phyloP scores from a whole-genome alignment of 257 asterid species.

The Linderniella brevidens region DNA sequence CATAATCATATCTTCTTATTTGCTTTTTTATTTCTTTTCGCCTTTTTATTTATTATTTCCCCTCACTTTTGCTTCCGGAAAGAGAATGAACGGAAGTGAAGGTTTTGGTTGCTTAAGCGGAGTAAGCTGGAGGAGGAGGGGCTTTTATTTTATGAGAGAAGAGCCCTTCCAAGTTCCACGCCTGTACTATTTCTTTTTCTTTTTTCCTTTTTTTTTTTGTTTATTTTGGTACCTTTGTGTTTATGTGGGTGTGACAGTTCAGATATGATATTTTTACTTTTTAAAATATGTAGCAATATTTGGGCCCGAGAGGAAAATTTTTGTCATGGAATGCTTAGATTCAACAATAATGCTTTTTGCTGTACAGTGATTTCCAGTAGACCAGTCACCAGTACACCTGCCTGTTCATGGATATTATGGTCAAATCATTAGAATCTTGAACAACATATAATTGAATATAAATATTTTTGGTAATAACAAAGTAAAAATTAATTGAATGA shows the following conservation, averaged over 20 bases:
- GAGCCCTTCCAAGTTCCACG: slow-evolving; percentile 60
- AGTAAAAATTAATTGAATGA: no score
- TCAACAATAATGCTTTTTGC: slow-evolving; percentile 6
- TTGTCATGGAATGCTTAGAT: slow-evolving; percentile 6
- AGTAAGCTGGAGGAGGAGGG: slow-evolving; percentile 20
- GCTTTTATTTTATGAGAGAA: slow-evolving; percentile 36
- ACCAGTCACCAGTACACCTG: no score
- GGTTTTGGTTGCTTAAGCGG: slow-evolving; percentile 9
- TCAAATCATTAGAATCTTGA: no score
- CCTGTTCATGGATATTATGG: no score
- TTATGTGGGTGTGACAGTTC: slow-evolving; percentile 2
- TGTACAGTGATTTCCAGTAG: no score
- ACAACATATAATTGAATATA: no score
- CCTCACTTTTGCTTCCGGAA: slow-evolving; percentile 4
- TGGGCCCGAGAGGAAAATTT: slow-evolving; percentile 6
- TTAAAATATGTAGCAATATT: slow-evolving; percentile 4
- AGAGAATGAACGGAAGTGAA: slow-evolving; percentile 1
- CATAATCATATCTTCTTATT: slow-evolving; percentile 27
- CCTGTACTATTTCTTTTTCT: slow-evolving; percentile 41
- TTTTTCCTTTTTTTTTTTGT: neutral
- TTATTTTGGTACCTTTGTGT: slow-evolving; percentile 1
- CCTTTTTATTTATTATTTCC: slow-evolving; percentile 5
- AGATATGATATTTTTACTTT: neutral
- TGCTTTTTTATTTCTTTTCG: slow-evolving; percentile 9
- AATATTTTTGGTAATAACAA: no score